These are phyloP conservation scores for Pseudotulostoma volvatum DNA, from an alignment of 495 filamentous ascomycete genomes.

Conservation along the genomic window DNA sequence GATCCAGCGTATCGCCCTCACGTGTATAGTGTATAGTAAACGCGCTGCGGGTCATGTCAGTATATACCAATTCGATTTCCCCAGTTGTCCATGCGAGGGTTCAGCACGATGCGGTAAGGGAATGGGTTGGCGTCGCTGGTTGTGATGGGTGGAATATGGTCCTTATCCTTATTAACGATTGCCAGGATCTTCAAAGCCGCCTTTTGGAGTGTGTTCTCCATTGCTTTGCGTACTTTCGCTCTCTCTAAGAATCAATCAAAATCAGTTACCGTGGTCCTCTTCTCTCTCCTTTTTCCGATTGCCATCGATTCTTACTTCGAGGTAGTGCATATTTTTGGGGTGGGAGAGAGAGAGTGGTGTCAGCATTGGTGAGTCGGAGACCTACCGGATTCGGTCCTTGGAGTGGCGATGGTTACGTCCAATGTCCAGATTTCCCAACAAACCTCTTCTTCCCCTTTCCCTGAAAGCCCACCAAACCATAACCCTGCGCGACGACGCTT, in stretches of 20 bases:
- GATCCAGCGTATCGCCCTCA: no score
- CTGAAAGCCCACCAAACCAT: conserved; percentile 46
- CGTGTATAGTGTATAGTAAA: no score
- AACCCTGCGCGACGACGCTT: conserved; percentile 51
- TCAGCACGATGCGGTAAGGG: conserved; percentile 79
- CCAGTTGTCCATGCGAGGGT: conserved; percentile 65
- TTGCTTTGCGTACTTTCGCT: conserved; percentile 70
- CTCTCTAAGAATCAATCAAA: conserved; percentile 41
- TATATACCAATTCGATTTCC: conserved; percentile 46
- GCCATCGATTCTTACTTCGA: no score
- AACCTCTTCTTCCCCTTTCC: conserved; percentile 73
- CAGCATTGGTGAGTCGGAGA: conserved; percentile 1
- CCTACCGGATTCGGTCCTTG: conserved; percentile 74
- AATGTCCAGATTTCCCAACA: conserved; percentile 95
- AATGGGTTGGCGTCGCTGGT: conserved; percentile 87
- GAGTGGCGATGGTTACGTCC: conserved; percentile 78
- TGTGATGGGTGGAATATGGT: conserved; percentile 95
- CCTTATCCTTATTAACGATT: conserved; percentile 73
- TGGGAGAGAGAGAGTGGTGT: neutral
- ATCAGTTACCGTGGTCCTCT: no score
- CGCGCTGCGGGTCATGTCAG: no score
- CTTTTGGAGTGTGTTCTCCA: conserved; percentile 71
- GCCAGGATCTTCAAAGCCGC: conserved; percentile 76
- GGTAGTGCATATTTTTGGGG: no score
- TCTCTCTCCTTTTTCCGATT: no score